Evolutionary conservation across 116 monocot species (phyloP), one percentile per base, ranked within the genome.

Genomic region (Cymodocea nodosa): DNA sequence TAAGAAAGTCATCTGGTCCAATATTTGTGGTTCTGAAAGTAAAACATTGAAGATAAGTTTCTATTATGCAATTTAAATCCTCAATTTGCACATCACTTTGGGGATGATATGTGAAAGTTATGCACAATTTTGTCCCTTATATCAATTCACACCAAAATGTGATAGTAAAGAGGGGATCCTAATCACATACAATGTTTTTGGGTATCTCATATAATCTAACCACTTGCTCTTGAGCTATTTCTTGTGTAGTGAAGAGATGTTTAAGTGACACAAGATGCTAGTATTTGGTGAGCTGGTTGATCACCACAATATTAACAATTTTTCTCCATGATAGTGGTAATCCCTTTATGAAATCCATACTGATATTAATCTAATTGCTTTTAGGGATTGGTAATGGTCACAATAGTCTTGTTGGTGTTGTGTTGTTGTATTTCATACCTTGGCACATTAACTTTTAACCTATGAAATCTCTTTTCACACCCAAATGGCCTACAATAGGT

Each of bases 61-160:
- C 67, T 10, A 74, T 35, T n/a, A 11, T 34, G 22, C n/a, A 18
- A 19, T 74, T 74, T 11, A 62, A 23, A 0, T 13, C 52, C 68
- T 73, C 49, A 0, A 49, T 69, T 37, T 78, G 73, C 6, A 73
- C 70, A 70, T 76, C 76, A 0, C 56, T 44, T 57, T 78, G 50
- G 5, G 74, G 74, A 23, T 68, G 56, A 50, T 73, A 67, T 13
- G 59, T 22, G 12, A 50, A 49, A 17, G 34, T 50, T 3, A 40
- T 15, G 10, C 15, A 14, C 5, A 68, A 37, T 37, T 51, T 37
- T 0, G 17, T 62, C 15, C 35, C 60, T 6, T 37, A 50, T 12
- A 36, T 15, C 18, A 62, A 10, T 74, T 67, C 2, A 15, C 4
- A 25, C 74, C 39, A 74, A 16, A 62, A 62, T 5, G 14, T 7